Conservation (phyloP, 73 alveolate species). For the Blepharisma stoltei region DNA sequence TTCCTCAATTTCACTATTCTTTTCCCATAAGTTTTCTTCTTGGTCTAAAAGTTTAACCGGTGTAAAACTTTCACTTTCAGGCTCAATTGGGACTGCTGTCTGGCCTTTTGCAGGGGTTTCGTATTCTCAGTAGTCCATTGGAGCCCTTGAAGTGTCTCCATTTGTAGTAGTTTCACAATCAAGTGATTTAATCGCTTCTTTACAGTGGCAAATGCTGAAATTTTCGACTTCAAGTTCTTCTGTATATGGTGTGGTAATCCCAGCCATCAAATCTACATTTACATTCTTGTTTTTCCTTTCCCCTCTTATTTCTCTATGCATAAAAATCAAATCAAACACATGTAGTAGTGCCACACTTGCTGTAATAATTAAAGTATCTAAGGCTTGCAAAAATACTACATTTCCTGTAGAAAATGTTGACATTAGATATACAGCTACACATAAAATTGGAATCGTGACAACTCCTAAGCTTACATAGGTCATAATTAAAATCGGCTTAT, state of each 20-base stretch:
- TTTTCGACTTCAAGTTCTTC: constrained; percentile 12
- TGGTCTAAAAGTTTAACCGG: too few relatives aligned
- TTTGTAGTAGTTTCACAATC: too few relatives aligned
- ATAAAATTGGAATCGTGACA: constrained; percentile 1
- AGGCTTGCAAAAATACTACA: background rate
- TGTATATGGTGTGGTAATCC: background rate
- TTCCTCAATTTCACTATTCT: too few relatives aligned
- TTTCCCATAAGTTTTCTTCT: too few relatives aligned
- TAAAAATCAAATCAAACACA: background rate
- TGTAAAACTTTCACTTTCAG: too few relatives aligned
- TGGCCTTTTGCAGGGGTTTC: too few relatives aligned
- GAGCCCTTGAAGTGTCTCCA: too few relatives aligned
- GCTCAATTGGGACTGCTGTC: too few relatives aligned
- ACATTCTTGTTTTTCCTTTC: background rate
- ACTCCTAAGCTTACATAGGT: background rate
- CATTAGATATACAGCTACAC: background rate
- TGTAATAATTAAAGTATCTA: background rate
- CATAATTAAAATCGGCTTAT: constrained; percentile 20
- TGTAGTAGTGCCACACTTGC: background rate
- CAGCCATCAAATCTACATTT: background rate
- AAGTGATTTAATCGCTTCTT: background rate
- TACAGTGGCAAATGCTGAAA: background rate
- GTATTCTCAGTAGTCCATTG: too few relatives aligned
- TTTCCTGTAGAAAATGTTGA: constrained; percentile 13
- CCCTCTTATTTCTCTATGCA: constrained; percentile 2